A percentile compares a stretch with the other conserved stretches of the same genome.
phyloP scores from a whole-genome alignment of 2,329 filamentous ascomycete species.

The Sporothrix euskadiensis region DNA sequence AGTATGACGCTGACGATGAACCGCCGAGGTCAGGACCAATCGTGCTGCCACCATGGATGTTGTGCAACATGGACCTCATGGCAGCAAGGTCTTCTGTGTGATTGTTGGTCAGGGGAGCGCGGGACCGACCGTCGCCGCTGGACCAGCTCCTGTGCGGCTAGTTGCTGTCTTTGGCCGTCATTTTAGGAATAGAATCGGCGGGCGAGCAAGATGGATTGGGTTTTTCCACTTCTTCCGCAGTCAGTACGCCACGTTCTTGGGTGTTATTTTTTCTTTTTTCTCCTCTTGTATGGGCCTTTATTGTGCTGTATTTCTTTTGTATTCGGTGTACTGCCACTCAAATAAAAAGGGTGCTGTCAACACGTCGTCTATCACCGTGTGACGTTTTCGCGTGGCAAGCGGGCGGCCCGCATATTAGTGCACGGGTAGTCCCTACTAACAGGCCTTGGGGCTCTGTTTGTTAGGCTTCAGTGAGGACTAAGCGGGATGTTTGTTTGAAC shows the following conservation, averaged over 20 bases:
- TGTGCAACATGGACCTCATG: background rate
- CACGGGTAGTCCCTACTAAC: conserved; percentile 10
- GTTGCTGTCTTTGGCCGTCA: background rate
- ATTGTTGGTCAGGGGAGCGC: background rate
- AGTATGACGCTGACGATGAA: background rate
- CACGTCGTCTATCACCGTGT: background rate
- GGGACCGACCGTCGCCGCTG: background rate
- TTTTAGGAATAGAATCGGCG: background rate
- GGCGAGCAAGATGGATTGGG: background rate
- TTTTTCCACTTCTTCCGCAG: background rate
- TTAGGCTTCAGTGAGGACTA: background rate
- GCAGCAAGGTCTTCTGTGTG: background rate
- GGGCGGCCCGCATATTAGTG: background rate
- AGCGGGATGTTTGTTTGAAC: background rate
- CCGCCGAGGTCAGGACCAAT: background rate
- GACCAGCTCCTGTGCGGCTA: background rate
- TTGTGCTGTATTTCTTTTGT: background rate
- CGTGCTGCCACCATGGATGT: background rate
- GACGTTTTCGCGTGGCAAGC: background rate
- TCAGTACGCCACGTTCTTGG: background rate
- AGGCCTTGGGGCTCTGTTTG: background rate
- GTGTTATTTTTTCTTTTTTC: background rate
- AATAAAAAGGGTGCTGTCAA: background rate
- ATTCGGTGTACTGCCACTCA: background rate
- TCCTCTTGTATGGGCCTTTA: background rate